Conservation (phyloP, 2,329 filamentous ascomycete genomes). For the Diaporthe sp. region DNA sequence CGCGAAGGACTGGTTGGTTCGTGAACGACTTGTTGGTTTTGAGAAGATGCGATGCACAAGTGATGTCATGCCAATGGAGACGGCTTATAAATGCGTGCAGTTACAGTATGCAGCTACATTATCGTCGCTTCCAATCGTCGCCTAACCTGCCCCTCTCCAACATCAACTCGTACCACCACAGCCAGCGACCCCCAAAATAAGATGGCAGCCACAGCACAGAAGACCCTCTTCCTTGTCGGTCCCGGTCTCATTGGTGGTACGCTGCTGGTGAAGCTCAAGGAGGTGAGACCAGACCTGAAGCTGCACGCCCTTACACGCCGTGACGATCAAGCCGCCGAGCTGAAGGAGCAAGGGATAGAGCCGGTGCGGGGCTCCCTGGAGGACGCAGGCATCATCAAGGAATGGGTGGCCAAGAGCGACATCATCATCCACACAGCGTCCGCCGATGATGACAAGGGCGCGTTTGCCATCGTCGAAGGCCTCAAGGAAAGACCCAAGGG, state of each 20-base stretch:
- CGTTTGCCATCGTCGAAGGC: slow-evolving; percentile 34
- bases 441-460: slow-evolving; percentile 34
- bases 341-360: slow-evolving; percentile 33
- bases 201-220: slow-evolving; percentile 31
- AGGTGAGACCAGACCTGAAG: slow-evolving; percentile 34
- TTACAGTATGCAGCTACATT: neutral
- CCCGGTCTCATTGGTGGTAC: slow-evolving; percentile 37
- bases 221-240: slow-evolving; percentile 37
- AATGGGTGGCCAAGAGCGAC: slow-evolving; percentile 37
- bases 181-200: neutral
- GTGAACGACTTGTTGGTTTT: too few relatives aligned
- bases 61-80: neutral
- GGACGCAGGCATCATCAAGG: slow-evolving; percentile 32
- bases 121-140: neutral
- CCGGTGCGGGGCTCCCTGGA: slow-evolving; percentile 35
- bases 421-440: slow-evolving; percentile 38
- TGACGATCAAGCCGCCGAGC: slow-evolving; percentile 37
- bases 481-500: slow-evolving; percentile 34
- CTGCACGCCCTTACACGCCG: slow-evolving; percentile 37
- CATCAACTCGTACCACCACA: neutral
- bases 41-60: neutral
- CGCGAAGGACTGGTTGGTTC: neutral
- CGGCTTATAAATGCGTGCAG: neutral
- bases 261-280: slow-evolving; percentile 37
- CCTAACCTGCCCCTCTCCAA: slow-evolving; percentile 10